Evolutionary conservation across 306 rosid genomes (phyloP), one percentile per base, ranked within the genome.

Genomic region (Cercis canadensis): DNA sequence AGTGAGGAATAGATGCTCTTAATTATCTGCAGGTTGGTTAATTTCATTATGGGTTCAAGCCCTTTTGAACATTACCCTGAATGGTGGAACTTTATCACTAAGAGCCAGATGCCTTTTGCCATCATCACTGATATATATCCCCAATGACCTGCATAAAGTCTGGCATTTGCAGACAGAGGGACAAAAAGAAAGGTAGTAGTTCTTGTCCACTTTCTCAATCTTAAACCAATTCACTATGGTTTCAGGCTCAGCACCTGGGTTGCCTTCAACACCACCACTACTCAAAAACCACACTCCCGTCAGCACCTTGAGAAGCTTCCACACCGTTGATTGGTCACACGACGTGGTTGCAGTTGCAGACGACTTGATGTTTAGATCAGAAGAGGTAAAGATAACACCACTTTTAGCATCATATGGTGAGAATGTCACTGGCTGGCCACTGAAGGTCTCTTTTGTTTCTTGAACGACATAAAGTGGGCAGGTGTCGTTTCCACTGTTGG

Each of bases 301-400:
- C 7, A 67, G 10, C 33, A 51, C 82, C 6, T 80, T 80, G 29
- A 51, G 76, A 65, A 87, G 73, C 77, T 47, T 87, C 92, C 87
- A 80, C 41, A 85, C 88, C 1, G 74, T 62, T 1, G 86, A 55
- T 6, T 64, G 53, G 2, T n/a, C 34, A 62, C 88, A 85, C 29
- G 29, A 24, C 29, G 29, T 24, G 8, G 56, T 59, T 0, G 62
- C 44, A 1, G 14, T 5, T 11, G 53, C 62, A 45, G 65, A 17
- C 74, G 80, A 78, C 75, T 76, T 83, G 56, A 87, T 78, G 82
- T 87, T 87, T 24, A 78, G 86, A 56, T 85, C 92, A 8, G 89
- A 78, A 34, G 89, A 82, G 3, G 74, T 59, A 1, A 55, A 53
- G 11, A 87, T 76, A 3, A 76, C 67, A 14, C 86, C 79, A 13